phyloP scores from a whole-genome alignment of 768 basidiomycete genomes.

The Paxillus ammoniavirescens region DNA sequence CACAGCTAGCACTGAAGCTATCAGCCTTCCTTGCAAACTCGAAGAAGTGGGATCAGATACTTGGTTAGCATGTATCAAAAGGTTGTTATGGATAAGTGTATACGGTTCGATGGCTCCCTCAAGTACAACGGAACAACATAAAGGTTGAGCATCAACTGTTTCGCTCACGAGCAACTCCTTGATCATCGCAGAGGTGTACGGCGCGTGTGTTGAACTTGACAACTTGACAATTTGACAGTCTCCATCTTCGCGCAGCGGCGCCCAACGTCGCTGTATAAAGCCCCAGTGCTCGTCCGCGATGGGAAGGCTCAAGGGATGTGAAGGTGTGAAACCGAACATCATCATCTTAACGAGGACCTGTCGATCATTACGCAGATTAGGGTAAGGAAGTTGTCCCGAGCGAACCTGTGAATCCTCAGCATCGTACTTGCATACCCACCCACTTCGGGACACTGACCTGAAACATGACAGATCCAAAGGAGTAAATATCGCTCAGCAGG shows the following conservation, averaged over 20 bases:
- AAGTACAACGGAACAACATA: background rate
- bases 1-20: no score
- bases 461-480: conserved; percentile 38
- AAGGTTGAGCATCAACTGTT: background rate
- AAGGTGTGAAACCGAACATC: background rate
- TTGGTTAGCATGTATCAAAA: no score
- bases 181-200: background rate
- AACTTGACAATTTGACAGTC: background rate
- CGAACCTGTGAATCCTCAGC: background rate
- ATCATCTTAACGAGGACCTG: background rate
- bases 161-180: background rate
- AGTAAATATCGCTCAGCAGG: conserved; percentile 42
- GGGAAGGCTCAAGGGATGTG: background rate
- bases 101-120: no score
- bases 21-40: no score
- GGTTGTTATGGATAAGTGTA: no score
- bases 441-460: conserved; percentile 9
- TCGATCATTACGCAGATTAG: background rate
- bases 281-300: conserved; percentile 32
- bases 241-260: background rate
- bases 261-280: conserved; percentile 42
- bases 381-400: background rate
- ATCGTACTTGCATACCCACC: background rate
- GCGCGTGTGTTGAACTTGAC: background rate
- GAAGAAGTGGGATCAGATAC: no score